These are phyloP conservation scores for Hansenula lynferdii DNA, from an alignment of 1,139 yeast genomes.

Conservation along the genomic window DNA sequence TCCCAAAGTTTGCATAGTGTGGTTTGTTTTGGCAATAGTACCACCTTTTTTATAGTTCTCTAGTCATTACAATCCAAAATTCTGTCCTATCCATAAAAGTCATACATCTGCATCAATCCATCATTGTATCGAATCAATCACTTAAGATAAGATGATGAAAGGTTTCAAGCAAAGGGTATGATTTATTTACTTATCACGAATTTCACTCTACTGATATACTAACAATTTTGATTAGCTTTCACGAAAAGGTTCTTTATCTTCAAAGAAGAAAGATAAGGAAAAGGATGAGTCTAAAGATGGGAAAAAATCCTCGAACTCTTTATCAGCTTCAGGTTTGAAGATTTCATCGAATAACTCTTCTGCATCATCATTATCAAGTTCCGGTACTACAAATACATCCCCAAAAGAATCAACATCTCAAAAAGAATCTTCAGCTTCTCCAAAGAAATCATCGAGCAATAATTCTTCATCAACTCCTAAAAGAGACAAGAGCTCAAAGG, in stretches of 20 bases:
- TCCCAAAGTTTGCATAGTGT: no score
- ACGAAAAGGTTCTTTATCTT: constrained; percentile 20
- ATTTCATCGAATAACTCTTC: constrained; percentile 4
- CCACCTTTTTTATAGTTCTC: no score
- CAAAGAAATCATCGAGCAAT: constrained; percentile 3
- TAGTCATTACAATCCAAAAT: no score
- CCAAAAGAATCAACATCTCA: constrained; percentile 5
- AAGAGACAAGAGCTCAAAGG: neutral
- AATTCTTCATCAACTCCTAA: constrained; percentile 6
- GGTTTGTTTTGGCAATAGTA: no score
- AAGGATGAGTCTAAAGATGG: constrained; percentile 10
- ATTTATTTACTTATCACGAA: constrained; percentile 1
- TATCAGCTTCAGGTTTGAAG: neutral
- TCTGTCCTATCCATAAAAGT: no score
- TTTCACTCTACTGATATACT: constrained; percentile 1
- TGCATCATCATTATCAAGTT: constrained; percentile 3
- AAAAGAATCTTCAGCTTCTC: neutral
- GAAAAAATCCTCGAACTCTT: neutral
- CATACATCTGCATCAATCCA: no score
- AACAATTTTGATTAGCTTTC: constrained; percentile 18
- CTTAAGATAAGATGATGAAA: constrained; percentile 34
- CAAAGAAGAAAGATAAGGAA: constrained; percentile 21
- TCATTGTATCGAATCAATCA: neutral
- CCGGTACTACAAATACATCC: neutral
- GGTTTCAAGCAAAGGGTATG: constrained; percentile 37